A percentile compares a stretch with the other conserved stretches of the same genome.
Evolutionary conservation across 257 asterid species (phyloP).

Genomic region (Fraxinus americana): DNA sequence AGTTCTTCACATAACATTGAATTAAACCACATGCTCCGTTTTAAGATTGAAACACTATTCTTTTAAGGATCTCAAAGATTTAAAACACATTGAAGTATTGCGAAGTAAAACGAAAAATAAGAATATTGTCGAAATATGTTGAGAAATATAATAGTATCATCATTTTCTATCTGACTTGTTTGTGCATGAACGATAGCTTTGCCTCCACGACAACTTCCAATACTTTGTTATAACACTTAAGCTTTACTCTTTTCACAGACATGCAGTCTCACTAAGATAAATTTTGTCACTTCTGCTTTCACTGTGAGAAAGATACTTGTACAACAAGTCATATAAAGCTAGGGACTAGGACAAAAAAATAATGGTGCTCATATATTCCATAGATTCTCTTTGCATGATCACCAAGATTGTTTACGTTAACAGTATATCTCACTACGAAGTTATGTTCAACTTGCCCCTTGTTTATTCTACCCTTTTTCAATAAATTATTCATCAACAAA

Average conservation of each 20-base stretch:
- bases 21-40: no score
- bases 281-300: not conserved
- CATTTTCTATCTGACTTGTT: no score
- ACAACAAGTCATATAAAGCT: not conserved
- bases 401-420: not conserved
- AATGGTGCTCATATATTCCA: not conserved
- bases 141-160: no score
- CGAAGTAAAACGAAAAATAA: no score
- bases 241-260: not conserved
- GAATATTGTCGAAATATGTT: no score
- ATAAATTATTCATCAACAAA: not conserved
- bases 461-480: not conserved
- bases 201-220: no score
- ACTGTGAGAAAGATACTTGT: not conserved
- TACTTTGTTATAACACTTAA: not conserved
- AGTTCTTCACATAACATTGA: no score
- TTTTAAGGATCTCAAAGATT: no score
- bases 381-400: slow-evolving; percentile 8
- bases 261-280: not conserved
- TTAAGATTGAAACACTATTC: no score
- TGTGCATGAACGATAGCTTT: no score
- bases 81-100: no score
- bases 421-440: not conserved
- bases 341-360: not conserved
- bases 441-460: not conserved